Evolutionary conservation across 495 filamentous ascomycete species (phyloP).

Genomic region (Aspergillus homomorphus): DNA sequence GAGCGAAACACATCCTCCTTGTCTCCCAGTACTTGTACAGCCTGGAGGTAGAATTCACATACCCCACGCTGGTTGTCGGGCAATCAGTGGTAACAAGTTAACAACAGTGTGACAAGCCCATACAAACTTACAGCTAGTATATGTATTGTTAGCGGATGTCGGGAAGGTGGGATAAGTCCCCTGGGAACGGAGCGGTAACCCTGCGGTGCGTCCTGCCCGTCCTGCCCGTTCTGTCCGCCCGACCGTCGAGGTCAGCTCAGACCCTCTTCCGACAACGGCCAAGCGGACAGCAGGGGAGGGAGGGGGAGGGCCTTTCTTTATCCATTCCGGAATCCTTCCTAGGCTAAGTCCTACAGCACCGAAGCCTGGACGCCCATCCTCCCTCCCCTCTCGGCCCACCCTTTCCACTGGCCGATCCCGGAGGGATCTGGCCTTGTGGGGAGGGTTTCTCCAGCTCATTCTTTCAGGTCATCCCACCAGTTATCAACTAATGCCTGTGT

Average conservation of each 20-base stretch:
- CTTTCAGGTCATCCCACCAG: conserved; percentile 26
- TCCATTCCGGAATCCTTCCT: conserved; percentile 12
- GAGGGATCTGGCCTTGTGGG: conserved; percentile 19
- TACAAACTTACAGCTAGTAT: conserved; percentile 14
- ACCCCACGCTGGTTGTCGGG: conserved; percentile 23
- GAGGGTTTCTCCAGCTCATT: conserved; percentile 33
- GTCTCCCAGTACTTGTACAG: neutral
- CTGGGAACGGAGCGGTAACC: conserved; percentile 22
- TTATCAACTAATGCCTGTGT: conserved; percentile 5
- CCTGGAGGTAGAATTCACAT: conserved; percentile 20
- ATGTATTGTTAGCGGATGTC: conserved; percentile 23
- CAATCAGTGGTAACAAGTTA: conserved; percentile 17
- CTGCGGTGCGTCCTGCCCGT: neutral
- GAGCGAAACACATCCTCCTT: too few relatives aligned
- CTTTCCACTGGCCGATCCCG: conserved; percentile 30
- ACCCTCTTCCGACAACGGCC: conserved; percentile 42
- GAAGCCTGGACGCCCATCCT: conserved; percentile 10
- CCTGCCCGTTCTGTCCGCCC: conserved; percentile 11
- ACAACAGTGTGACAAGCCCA: conserved; percentile 13
- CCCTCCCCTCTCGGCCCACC: conserved; percentile 9
- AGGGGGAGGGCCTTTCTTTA: conserved; percentile 17
- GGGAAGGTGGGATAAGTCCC: conserved; percentile 20
- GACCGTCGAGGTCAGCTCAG: conserved; percentile 9
- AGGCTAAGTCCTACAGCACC: conserved; percentile 16
- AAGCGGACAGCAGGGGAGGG: too few relatives aligned